These are phyloP conservation scores for Elsinoe fawcettii DNA, from an alignment of 2,329 filamentous ascomycete genomes.

Conservation along the genomic window DNA sequence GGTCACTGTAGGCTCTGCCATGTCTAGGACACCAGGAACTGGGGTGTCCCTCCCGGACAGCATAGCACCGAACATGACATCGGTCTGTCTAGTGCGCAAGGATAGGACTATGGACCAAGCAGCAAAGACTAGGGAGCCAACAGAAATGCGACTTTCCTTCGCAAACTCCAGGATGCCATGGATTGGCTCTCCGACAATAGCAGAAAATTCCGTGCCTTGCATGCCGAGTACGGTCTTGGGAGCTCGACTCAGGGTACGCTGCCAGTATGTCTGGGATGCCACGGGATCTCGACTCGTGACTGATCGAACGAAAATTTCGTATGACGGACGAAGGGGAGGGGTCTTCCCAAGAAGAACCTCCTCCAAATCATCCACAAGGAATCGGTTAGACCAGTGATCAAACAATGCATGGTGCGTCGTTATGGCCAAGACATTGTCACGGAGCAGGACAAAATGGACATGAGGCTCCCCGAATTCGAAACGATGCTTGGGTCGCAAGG, in stretches of 20 bases:
- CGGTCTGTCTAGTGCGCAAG: not conserved
- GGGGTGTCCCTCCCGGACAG: not conserved
- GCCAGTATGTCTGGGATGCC: not conserved
- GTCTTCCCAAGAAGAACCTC: not conserved
- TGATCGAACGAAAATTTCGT: not conserved
- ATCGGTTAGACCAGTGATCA: not conserved
- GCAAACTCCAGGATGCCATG: not conserved
- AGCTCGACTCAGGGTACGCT: not conserved
- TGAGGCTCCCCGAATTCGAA: not conserved
- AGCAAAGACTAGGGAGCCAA: not conserved
- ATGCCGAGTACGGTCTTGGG: not conserved
- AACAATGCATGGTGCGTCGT: slow-evolving; percentile 4
- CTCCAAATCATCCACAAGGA: not conserved
- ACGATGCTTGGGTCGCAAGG: not conserved
- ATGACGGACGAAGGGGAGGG: not conserved
- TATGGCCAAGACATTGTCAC: not conserved
- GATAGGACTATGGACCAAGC: not conserved
- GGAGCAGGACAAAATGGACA: not conserved
- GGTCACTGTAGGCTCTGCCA: not conserved
- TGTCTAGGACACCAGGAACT: not conserved
- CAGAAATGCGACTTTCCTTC: not conserved
- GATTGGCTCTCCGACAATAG: not conserved
- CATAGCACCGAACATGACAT: slow-evolving; percentile 1
- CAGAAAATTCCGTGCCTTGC: not conserved
- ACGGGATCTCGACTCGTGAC: not conserved